Evolutionary conservation across 768 basidiomycete species (phyloP).

Genomic region (Kwoniella mangroviensis): DNA sequence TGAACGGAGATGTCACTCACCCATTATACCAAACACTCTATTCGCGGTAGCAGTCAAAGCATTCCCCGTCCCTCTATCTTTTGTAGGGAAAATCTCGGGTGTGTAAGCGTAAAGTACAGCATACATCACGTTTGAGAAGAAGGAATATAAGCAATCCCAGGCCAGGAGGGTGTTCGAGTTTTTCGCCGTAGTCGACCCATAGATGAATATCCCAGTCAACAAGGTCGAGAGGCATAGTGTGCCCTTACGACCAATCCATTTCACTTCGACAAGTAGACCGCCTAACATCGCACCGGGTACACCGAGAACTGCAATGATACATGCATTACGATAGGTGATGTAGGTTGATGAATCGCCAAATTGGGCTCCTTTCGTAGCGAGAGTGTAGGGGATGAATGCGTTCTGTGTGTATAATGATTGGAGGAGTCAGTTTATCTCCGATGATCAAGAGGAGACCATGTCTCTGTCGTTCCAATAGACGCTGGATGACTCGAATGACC

Average conservation of each 20-base stretch:
- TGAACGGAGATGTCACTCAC: constrained; percentile 59
- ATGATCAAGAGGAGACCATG: neutral
- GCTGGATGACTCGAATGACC: neutral
- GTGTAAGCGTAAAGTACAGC: constrained; percentile 67
- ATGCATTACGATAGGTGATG: constrained; percentile 72
- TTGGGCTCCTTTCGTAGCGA: constrained; percentile 68
- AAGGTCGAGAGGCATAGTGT: constrained; percentile 71
- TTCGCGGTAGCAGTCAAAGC: constrained; percentile 63
- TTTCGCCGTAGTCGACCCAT: constrained; percentile 74
- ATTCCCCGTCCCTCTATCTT: constrained; percentile 67
- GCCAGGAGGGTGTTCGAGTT: constrained; percentile 71
- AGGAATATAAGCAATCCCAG: constrained; percentile 80
- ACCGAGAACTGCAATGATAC: constrained; percentile 69
- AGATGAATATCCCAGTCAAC: constrained; percentile 75
- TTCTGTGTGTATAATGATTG: constrained; percentile 56
- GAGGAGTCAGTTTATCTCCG: too few relatives aligned
- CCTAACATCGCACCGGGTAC: constrained; percentile 75
- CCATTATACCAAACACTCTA: constrained; percentile 73
- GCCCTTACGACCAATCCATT: constrained; percentile 69
- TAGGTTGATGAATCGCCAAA: constrained; percentile 73
- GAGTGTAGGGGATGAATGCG: constrained; percentile 61
- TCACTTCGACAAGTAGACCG: constrained; percentile 72
- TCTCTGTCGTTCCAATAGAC: neutral
- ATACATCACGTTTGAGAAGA: constrained; percentile 63
- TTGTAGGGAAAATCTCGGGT: constrained; percentile 68